Evolutionary conservation across 805 yeast species (phyloP), one percentile per base, ranked within the genome.

Genomic region (Zygotorulaspora danielsina): DNA sequence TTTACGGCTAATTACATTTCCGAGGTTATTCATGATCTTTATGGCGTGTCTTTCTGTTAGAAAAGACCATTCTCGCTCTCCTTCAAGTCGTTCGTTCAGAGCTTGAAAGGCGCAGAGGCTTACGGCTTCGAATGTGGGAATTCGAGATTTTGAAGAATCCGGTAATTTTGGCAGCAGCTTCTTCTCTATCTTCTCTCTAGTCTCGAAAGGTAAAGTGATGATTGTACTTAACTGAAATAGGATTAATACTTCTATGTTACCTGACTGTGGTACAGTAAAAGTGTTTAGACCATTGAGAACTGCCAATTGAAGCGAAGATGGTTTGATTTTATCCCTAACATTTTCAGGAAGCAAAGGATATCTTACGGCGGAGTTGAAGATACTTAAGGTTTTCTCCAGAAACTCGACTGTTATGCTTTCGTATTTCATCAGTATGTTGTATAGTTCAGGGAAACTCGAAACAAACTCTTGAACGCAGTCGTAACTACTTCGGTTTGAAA

Each of bases 291-390:
- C 74, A 1, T 65, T 65, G 19, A 85, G 53, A 1, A 85, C 78
- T 0, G 78, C 64, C 1, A 53, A 45, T 54, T 89, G 97, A 30
- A 90, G 63, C 7, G 71, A 68, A 0, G 96, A 75, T 37, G 79
- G 76, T 17, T 72, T 74, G 13, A 61, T 53, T 28, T 68, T 64
- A 55, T 87, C 96, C 3, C 64, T 57, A 22, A 67, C 67, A 46
- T 68, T 69, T 20, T 69, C 76, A 6, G 87, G 83, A 25, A 86
- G 65, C 9, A 83, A 70, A 1, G 94, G 95, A 57, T 83, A 87
- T 28, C 84, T 66, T 1, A 84, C 76, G 41, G 87, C 77, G 11
- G 78, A 69, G 50, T 76, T 76, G 53, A 90, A 71, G 4, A 79
- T 63, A n/a, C 64, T 65, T 25, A 86, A 59, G n/a, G 83, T 66